Base-by-base conservation (phyloP, 805 yeast species). In the Cyberlindnera nakhonratchasimensis region DNA sequence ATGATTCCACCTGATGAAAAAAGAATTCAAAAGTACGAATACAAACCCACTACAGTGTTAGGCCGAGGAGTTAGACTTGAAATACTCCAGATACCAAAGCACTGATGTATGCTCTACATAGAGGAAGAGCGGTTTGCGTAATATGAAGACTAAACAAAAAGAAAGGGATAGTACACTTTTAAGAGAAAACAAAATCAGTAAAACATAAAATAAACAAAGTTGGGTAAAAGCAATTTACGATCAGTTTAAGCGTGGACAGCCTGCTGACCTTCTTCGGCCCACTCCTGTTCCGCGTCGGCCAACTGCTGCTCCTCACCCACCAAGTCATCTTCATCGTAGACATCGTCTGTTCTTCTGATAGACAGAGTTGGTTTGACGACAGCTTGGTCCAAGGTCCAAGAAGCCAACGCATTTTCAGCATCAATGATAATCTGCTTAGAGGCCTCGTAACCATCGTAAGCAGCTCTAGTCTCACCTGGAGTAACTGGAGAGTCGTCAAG, bases 381-480 rank as follows among this genome's bases (percentile, higher is more conserved):
- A 55, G 95, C 91, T 44, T 80, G 70, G 59, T 85, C 93, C 57
- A 84, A 75, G 52, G 95, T 85, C 95, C 95, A 85, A 39, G 83
- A 73, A 51, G 86, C 84, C 63, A 85, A 74, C 43, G 93, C 89
- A 52, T 79, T 80, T 69, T 85, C 95, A 51, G 89, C 87, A 60
- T 85, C 95, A 55, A 85, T 80, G 58, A 85, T 84, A 65, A 85
- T 85, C 69, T 85, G 95, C 70, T 84, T 85, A 31, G 91, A 82
- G 35, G 91, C 89, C 65, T 85, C 93, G 64, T 84, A 85, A 54
- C 95, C 95, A 58, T 85, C 95, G 64, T 85, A 85, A 45, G 90
- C 84, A 30, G 90, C 84, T 79, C 93, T 82, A 37, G 91, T 84
- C 71, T 86, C 95, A 73, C 95, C 95, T 46, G 95, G 95, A 46